Base-by-base conservation (phyloP, 2,329 filamentous ascomycete genomes). In the Colletotrichum liaoningense region DNA sequence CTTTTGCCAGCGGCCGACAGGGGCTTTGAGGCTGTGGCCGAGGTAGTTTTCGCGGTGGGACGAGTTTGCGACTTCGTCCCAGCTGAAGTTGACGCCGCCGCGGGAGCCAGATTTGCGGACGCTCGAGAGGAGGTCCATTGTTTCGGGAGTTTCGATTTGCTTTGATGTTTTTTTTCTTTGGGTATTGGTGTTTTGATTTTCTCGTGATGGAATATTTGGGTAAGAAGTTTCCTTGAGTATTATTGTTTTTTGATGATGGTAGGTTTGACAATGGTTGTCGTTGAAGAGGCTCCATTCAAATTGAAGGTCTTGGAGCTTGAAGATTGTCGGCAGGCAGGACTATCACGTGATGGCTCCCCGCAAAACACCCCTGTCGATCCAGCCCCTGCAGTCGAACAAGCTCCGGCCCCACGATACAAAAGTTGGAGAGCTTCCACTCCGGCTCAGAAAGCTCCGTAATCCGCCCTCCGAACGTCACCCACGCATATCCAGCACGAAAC, bases 11-110 rank as follows among this genome's bases (percentile, higher is more conserved):
- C 95, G 93, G 8, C 95, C 95, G 4, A 98, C 95, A 0, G 95
- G 94, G 0, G 95, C 95, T 87, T 96, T 98, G 72, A 98, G 85
- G 72, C 94, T 97, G 85, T 98, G 95, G 65, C 95, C 95, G 8
- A 98, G 93, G 82, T 91, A 93, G 79, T 92, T 98, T 83, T 99
- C 95, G 82, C 97, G 95, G 80, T 98, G 95, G 26, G 89, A 86
- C 63, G 95, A 97, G 76, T 88, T 91, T 81, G 96, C 93, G 80
- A 99, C 96, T 77, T 98, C 95, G 76, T 96, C 94, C 97, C 97
- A 98, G 84, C 93, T 95, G 86, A 99, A 99, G 83, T 98, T 95
- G 83, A 93, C 93, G 80, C 97, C 97, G 79, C 97, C 97, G 77
- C 97, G 93, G 78, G 95, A 97, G 82, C 97, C 96, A 22, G 88